Conservation (phyloP, 1,284 basidiomycete species). For the Inonotus obliquus region DNA sequence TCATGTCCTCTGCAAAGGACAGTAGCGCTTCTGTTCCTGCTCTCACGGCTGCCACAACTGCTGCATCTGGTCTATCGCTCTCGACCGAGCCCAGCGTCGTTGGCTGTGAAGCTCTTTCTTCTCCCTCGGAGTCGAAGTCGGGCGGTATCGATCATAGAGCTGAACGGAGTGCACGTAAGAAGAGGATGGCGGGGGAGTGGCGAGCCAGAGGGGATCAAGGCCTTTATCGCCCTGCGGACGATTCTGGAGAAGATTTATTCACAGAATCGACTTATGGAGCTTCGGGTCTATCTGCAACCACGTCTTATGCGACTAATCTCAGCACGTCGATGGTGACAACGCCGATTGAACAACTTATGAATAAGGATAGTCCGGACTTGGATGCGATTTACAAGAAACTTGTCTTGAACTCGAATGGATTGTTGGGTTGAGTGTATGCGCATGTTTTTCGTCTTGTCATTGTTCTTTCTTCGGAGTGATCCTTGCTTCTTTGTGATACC, state of each 20-base stretch:
- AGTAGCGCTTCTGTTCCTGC: constrained; percentile 11
- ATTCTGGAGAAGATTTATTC: not conserved
- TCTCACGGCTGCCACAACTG: constrained; percentile 14
- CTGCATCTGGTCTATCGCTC: constrained; percentile 10
- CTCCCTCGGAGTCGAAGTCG: not conserved
- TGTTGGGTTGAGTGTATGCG: constrained; percentile 3
- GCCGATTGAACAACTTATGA: constrained; percentile 1
- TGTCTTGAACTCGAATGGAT: constrained; percentile 1
- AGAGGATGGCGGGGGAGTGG: constrained; percentile 17
- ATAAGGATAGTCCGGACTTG: constrained; percentile 1
- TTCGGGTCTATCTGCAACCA: constrained; percentile 1
- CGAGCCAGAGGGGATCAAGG: not conserved
- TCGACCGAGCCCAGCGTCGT: constrained; percentile 2
- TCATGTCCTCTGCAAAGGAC: constrained; percentile 8
- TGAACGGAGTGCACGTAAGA: constrained; percentile 5
- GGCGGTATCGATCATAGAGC: not conserved
- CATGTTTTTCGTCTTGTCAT: not conserved
- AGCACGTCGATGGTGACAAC: constrained; percentile 2
- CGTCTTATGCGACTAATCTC: constrained; percentile 11
- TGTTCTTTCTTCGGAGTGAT: not conserved
- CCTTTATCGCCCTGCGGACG: not conserved
- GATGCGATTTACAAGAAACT: constrained; percentile 12
- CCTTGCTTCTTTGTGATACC: not conserved
- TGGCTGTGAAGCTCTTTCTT: not conserved
- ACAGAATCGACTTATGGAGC: not conserved